Evolutionary conservation across 2,329 filamentous ascomycete genomes (phyloP).

Genomic region (Penicillium freii): DNA sequence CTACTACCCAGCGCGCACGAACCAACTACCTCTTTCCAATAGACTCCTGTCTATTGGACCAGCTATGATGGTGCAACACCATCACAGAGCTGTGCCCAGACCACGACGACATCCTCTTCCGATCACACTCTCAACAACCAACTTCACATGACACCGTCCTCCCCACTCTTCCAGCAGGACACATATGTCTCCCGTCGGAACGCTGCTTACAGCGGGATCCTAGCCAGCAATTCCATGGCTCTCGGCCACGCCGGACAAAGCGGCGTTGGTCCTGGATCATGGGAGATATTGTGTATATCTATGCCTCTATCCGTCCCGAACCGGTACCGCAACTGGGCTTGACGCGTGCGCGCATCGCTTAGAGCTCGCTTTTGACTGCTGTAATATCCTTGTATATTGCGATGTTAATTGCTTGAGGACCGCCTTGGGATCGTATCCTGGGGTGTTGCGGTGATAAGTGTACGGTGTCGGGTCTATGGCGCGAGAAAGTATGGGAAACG

Average conservation of each 20-base stretch:
- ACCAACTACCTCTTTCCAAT: neutral
- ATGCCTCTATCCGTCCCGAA: neutral
- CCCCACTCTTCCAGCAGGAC: slow-evolving; percentile 11
- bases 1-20: neutral
- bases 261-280: neutral
- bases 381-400: neutral
- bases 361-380: neutral
- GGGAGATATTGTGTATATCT: slow-evolving; percentile 27
- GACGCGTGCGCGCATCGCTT: neutral
- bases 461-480: slow-evolving; percentile 13
- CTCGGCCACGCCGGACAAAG: slow-evolving; percentile 1
- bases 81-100: slow-evolving; percentile 1
- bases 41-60: neutral
- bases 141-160: neutral
- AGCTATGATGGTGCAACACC: neutral
- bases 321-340: neutral
- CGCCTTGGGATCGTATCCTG: neutral
- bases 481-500: neutral
- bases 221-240: slow-evolving; percentile 25
- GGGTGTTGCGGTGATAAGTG: slow-evolving; percentile 11
- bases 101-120: neutral
- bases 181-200: neutral
- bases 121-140: neutral
- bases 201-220: slow-evolving; percentile 5
- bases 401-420: neutral